Evolutionary conservation across 805 yeast genomes (phyloP).

Genomic region (Zygoascus flipseniorum): DNA sequence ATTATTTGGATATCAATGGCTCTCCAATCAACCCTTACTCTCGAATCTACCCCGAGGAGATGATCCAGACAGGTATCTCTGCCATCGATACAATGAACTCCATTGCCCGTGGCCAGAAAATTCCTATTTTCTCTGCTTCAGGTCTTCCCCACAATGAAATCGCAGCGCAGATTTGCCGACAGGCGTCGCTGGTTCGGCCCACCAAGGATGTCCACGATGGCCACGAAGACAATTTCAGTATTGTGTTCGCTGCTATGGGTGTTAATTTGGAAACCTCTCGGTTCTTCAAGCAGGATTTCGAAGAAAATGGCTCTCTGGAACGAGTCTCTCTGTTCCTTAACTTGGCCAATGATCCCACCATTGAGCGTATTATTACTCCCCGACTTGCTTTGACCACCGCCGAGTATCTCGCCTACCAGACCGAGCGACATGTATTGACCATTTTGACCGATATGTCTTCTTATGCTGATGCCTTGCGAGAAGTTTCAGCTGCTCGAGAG

Average conservation of each 20-base stretch:
- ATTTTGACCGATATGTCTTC: constrained; percentile 99
- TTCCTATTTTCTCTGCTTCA: constrained; percentile 97
- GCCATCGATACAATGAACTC: constrained; percentile 99
- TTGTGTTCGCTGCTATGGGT: constrained; percentile 99
- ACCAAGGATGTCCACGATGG: constrained; percentile 99
- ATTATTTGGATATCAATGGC: constrained; percentile 95
- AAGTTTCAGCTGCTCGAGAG: constrained; percentile 99
- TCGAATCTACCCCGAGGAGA: constrained; percentile 98
- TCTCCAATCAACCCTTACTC: constrained; percentile 98
- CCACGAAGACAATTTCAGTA: constrained; percentile 98
- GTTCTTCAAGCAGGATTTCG: constrained; percentile 98
- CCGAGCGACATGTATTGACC: constrained; percentile 97
- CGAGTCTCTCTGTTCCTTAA: constrained; percentile 95
- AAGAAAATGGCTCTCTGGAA: constrained; percentile 96
- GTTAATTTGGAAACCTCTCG: constrained; percentile 97
- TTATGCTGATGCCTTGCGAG: constrained; percentile 99
- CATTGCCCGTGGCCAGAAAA: constrained; percentile 99
- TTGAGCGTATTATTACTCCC: constrained; percentile 98
- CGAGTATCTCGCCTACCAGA: constrained; percentile 96
- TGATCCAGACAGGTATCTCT: constrained; percentile 98
- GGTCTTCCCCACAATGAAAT: constrained; percentile 99
- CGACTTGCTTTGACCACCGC: constrained; percentile 98
- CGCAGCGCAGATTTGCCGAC: constrained; percentile 99
- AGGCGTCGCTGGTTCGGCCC: constrained; percentile 98
- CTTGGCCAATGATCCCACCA: constrained; percentile 98